phyloP scores from a whole-genome alignment of 2,329 filamentous ascomycete genomes.

The Neurospora sp. region DNA sequence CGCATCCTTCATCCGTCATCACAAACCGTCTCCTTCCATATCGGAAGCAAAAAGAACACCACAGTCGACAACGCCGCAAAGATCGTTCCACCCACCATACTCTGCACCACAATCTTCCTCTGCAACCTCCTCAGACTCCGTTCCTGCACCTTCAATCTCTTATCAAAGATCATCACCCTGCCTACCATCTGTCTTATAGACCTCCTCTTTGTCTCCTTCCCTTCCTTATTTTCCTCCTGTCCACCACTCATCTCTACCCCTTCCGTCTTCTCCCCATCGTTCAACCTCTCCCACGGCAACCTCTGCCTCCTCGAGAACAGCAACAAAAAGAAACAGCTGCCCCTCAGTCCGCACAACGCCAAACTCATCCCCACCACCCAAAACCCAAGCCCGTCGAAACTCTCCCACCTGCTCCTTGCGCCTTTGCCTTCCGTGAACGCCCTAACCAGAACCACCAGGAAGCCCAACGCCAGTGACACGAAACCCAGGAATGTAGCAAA shows the following conservation, averaged over 20 bases:
- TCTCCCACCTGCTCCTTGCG: slow-evolving; percentile 31
- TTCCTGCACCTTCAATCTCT: slow-evolving; percentile 35
- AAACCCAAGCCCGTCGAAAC: slow-evolving; percentile 33
- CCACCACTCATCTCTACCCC: neutral
- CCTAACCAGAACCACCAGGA: slow-evolving; percentile 30
- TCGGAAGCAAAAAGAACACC: slow-evolving; percentile 33
- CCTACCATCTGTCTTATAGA: slow-evolving; percentile 16
- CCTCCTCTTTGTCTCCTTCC: neutral
- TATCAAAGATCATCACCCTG: slow-evolving; percentile 37
- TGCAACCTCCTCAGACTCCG: slow-evolving; percentile 31
- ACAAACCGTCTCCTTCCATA: slow-evolving; percentile 29
- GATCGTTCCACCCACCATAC: slow-evolving; percentile 26
- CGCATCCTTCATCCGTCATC: neutral
- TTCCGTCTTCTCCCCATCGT: slow-evolving; percentile 22
- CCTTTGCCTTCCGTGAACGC: slow-evolving; percentile 28
- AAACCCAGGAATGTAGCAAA: slow-evolving; percentile 34
- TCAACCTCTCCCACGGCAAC: slow-evolving; percentile 37
- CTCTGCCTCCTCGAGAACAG: slow-evolving; percentile 35
- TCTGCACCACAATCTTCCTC: slow-evolving; percentile 34
- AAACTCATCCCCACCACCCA: slow-evolving; percentile 35
- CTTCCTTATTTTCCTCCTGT: slow-evolving; percentile 3
- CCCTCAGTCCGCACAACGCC: slow-evolving; percentile 33
- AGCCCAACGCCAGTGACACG: slow-evolving; percentile 27
- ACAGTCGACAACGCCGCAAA: slow-evolving; percentile 27
- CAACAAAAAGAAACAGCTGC: slow-evolving; percentile 37